Evolutionary conservation across 1,284 basidiomycete genomes (phyloP).

Genomic region (Vanrija sp.): DNA sequence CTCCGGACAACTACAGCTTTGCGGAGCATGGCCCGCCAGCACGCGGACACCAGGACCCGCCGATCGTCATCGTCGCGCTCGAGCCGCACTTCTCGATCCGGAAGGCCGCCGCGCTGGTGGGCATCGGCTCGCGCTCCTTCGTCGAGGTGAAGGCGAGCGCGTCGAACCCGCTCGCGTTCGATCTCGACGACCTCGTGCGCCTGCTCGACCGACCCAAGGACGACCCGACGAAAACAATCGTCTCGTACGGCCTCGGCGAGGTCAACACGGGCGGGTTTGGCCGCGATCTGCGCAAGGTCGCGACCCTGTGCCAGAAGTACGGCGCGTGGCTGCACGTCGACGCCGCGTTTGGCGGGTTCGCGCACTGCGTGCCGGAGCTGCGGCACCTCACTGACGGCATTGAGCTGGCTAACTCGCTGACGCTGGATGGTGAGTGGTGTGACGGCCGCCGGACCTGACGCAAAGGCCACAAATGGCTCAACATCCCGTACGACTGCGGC

Average conservation of each 20-base stretch:
- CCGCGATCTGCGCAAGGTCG: constrained; percentile 36
- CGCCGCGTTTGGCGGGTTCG: constrained; percentile 55
- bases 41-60: constrained; percentile 27
- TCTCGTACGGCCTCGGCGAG: constrained; percentile 52
- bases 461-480: constrained; percentile 51
- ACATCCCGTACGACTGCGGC: constrained; percentile 55
- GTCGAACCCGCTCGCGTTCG: constrained; percentile 38
- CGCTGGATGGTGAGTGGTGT: constrained; percentile 49
- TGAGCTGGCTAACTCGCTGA: constrained; percentile 51
- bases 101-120: constrained; percentile 53
- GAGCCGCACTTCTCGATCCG: constrained; percentile 52
- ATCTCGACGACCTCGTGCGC: constrained; percentile 44
- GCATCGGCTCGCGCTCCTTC: constrained; percentile 43
- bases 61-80: constrained; percentile 50
- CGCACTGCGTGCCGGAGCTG: constrained; percentile 49
- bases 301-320: constrained; percentile 47
- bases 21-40: constrained; percentile 49
- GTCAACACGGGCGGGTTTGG: constrained; percentile 55
- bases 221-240: constrained; percentile 44
- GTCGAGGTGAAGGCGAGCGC: too few species aligned
- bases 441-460: constrained; percentile 1
- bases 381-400: constrained; percentile 44
- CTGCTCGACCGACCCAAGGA: constrained; percentile 31
- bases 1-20: background rate
- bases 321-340: constrained; percentile 55